Conservation (phyloP, 1,284 basidiomycete genomes). For the Malassezia psittaci region DNA sequence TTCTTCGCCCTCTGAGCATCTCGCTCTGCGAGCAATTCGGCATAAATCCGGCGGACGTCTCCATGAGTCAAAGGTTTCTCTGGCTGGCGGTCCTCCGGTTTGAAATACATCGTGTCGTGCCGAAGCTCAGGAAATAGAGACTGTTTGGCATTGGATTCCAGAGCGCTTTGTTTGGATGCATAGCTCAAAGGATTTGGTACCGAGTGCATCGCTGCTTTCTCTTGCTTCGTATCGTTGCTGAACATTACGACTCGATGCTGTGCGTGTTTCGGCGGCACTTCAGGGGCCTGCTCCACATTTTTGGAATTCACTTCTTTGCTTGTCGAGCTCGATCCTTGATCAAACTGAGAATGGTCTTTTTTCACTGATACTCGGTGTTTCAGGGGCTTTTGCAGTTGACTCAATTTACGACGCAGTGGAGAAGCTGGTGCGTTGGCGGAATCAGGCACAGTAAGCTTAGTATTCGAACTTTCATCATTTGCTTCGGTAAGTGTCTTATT, state of each 20-base stretch:
- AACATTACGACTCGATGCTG: conserved; percentile 1
- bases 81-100: neutral
- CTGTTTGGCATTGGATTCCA: neutral
- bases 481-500: too few species aligned
- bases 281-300: neutral
- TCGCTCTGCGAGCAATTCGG: conserved; percentile 1
- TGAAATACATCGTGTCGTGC: conserved; percentile 1
- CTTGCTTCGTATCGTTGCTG: neutral
- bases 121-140: neutral
- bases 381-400: too few species aligned
- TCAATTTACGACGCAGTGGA: too few species aligned
- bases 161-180: neutral
- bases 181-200: too few species aligned
- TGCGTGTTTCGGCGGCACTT: neutral
- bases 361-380: too few species aligned
- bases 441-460: too few species aligned
- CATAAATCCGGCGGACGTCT: conserved; percentile 7
- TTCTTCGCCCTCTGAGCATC: neutral
- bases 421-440: too few species aligned
- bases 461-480: too few species aligned
- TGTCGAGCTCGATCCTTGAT: too few species aligned
- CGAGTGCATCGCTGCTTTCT: neutral
- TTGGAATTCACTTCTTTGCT: too few species aligned
- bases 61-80: conserved; percentile 6
- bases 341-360: too few species aligned